phyloP scores from a whole-genome alignment of 2,329 filamentous ascomycete genomes.

The Venturia nashicola region DNA sequence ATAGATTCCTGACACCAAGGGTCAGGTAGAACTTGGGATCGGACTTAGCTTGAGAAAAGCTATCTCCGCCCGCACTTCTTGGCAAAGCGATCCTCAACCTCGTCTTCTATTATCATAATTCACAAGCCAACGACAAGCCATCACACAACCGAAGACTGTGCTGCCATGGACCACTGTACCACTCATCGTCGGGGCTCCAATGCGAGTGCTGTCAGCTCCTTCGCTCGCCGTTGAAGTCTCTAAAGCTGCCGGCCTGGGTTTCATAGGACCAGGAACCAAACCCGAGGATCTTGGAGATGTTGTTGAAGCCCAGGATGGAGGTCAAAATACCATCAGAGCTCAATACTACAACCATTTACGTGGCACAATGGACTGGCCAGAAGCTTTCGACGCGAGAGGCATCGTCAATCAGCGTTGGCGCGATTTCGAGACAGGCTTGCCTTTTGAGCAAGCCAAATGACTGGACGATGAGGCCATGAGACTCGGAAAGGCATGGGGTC shows the following conservation, averaged over 20 bases:
- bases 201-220: too few relatives aligned
- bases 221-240: too few relatives aligned
- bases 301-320: conserved; percentile 45
- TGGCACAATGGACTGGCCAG: conserved; percentile 47
- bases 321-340: conserved; percentile 36
- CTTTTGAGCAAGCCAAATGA: conserved; percentile 28
- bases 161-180: conserved; percentile 49
- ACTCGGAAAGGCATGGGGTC: conserved; percentile 23
- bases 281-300: too few relatives aligned
- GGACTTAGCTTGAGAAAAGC: too few relatives aligned
- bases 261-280: too few relatives aligned
- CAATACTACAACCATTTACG: conserved; percentile 41
- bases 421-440: conserved; percentile 25
- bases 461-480: conserved; percentile 36
- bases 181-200: conserved; percentile 51
- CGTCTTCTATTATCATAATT: neutral
- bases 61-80: neutral
- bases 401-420: too few relatives aligned
- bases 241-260: too few relatives aligned
- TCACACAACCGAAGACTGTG: neutral
- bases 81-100: neutral
- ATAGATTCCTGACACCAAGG: too few relatives aligned
- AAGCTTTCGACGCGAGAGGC: conserved; percentile 42
- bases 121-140: neutral
- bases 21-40: too few relatives aligned